Conservation (phyloP, 2,329 filamentous ascomycete genomes). For the Fonsecaea monophora region DNA sequence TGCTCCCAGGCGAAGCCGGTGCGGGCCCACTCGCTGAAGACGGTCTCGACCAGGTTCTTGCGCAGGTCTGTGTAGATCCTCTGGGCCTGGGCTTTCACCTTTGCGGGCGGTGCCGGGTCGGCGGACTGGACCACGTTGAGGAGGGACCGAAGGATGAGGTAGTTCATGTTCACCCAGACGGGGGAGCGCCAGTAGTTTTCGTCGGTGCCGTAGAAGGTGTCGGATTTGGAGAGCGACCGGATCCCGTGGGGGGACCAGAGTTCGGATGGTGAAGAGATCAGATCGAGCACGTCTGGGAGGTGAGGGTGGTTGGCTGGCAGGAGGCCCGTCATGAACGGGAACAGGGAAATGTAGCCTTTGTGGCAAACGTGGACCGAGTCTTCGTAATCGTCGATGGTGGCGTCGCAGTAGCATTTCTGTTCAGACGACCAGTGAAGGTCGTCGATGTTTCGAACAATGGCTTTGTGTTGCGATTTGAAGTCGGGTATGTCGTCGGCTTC, state of each 20-base stretch:
- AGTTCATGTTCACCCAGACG: slow-evolving; percentile 97
- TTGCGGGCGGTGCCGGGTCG: slow-evolving; percentile 25
- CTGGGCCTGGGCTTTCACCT: slow-evolving; percentile 60
- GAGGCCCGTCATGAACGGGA: slow-evolving; percentile 88
- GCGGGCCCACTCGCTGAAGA: slow-evolving; percentile 84
- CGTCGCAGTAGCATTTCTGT: slow-evolving; percentile 87
- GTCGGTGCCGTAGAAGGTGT: slow-evolving; percentile 81
- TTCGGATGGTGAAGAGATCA: slow-evolving; percentile 80
- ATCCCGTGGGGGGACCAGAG: slow-evolving; percentile 92
- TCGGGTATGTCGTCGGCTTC: slow-evolving; percentile 76
- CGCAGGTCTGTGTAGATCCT: slow-evolving; percentile 78
- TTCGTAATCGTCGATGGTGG: slow-evolving; percentile 93
- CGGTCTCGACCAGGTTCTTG: slow-evolving; percentile 84
- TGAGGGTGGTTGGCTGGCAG: slow-evolving; percentile 75
- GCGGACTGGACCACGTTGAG: slow-evolving; percentile 64
- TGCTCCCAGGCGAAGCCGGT: slow-evolving; percentile 99
- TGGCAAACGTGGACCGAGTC: slow-evolving; percentile 90
- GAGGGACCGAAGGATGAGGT: slow-evolving; percentile 79
- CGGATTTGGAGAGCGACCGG: slow-evolving; percentile 82
- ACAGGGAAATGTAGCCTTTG: slow-evolving; percentile 93
- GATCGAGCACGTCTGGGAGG: slow-evolving; percentile 74
- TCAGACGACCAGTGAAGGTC: slow-evolving; percentile 91
- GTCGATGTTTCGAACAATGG: slow-evolving; percentile 83
- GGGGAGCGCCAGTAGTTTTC: slow-evolving; percentile 98
- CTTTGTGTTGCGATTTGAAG: slow-evolving; percentile 73